These are phyloP conservation scores for Aspergillus chevalieri DNA, from an alignment of 2,329 filamentous ascomycete genomes.

Conservation along the genomic window DNA sequence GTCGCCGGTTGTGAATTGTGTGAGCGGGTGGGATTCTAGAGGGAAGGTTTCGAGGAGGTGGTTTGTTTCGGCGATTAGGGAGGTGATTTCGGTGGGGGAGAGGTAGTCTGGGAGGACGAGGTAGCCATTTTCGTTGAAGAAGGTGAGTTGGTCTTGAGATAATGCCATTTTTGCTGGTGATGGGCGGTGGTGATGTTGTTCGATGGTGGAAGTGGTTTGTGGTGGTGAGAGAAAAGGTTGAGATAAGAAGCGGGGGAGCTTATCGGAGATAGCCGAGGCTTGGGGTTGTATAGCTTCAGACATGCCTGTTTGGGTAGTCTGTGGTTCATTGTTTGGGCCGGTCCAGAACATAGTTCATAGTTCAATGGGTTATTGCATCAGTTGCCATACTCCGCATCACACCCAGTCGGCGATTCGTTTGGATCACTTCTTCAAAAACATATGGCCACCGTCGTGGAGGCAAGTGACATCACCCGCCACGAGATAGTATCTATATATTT, in stretches of 20 bases:
- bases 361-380: not conserved
- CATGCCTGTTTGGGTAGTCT: not conserved
- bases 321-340: not conserved
- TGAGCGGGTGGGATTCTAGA: constrained; percentile 82
- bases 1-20: constrained; percentile 83
- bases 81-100: constrained; percentile 55
- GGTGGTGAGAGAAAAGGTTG: not conserved
- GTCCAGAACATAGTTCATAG: not conserved
- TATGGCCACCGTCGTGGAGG: not conserved
- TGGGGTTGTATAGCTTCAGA: not conserved
- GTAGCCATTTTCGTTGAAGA: constrained; percentile 80
- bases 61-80: constrained; percentile 69
- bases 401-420: not conserved
- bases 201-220: not conserved
- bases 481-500: not conserved
- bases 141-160: constrained; percentile 61
- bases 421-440: not conserved
- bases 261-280: constrained; percentile 13
- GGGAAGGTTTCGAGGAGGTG: constrained; percentile 68
- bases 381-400: not conserved
- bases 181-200: not conserved
- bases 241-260: constrained; percentile 14
- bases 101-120: constrained; percentile 79
- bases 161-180: constrained; percentile 41
- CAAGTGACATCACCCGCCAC: not conserved